Percentiles rank a stretch among this genome's conserved stretches.
These are phyloP conservation scores for Phytophthora citrophthora DNA, from an alignment of 352 stramenopile species.

Conservation along the genomic window DNA sequence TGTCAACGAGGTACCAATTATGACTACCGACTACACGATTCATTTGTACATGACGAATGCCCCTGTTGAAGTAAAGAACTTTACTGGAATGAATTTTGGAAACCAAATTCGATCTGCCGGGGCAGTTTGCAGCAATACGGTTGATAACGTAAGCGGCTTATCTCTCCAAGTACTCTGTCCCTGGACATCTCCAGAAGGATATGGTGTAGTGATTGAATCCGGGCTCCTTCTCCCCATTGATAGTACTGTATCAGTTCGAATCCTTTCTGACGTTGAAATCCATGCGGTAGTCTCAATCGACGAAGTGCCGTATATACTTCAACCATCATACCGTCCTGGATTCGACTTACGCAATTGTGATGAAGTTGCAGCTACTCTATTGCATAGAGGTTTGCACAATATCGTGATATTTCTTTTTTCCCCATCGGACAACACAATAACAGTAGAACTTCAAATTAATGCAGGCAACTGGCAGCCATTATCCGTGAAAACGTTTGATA, in stretches of 20 bases:
- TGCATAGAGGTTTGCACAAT: slow-evolving; percentile 21
- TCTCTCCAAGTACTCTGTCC: slow-evolving; percentile 5
- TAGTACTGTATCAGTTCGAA: slow-evolving; percentile 13
- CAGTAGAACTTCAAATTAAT: slow-evolving; percentile 21
- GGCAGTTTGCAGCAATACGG: slow-evolving; percentile 8
- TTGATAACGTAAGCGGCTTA: slow-evolving; percentile 15
- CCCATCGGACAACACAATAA: slow-evolving; percentile 6
- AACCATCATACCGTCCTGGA: slow-evolving; percentile 14
- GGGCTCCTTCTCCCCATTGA: slow-evolving; percentile 15
- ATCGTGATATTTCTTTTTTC: slow-evolving; percentile 23
- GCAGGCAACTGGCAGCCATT: slow-evolving; percentile 14
- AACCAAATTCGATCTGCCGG: slow-evolving; percentile 18
- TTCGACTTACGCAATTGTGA: slow-evolving; percentile 21
- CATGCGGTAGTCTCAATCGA: slow-evolving; percentile 21
- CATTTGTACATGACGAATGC: slow-evolving; percentile 15
- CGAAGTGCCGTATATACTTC: neutral
- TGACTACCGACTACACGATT: slow-evolving; percentile 36
- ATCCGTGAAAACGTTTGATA: slow-evolving; percentile 15
- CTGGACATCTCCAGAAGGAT: slow-evolving; percentile 3
- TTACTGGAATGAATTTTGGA: slow-evolving; percentile 15
- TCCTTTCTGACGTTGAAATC: slow-evolving; percentile 9
- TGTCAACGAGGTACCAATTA: slow-evolving; percentile 50
- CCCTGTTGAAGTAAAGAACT: neutral
- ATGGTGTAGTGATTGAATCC: slow-evolving; percentile 19
- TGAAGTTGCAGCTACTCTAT: slow-evolving; percentile 5